Conservation (phyloP, 495 filamentous ascomycete species). For the Diplogelasinospora grovesii region DNA sequence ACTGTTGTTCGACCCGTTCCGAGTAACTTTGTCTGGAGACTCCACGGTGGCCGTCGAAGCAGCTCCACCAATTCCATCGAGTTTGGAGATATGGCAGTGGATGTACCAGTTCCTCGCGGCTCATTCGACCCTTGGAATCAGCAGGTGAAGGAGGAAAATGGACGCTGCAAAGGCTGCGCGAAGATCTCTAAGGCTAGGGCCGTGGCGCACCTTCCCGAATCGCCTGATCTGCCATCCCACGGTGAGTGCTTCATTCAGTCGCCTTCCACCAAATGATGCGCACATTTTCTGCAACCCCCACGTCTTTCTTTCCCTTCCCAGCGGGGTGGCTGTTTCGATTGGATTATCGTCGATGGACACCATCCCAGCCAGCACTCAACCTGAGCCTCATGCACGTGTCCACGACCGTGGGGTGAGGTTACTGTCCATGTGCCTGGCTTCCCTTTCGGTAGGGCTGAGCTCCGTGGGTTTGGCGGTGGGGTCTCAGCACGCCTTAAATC, state of each 20-base stretch:
- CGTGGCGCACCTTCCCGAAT: constrained; percentile 6
- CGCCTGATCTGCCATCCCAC: constrained; percentile 1
- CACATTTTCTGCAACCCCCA: neutral
- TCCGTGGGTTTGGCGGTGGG: neutral
- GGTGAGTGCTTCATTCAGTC: constrained; percentile 14
- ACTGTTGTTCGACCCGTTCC: constrained; percentile 12
- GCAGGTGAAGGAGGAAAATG: constrained; percentile 10
- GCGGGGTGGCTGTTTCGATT: neutral
- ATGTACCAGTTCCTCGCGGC: constrained; percentile 18
- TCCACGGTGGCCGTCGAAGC: constrained; percentile 17
- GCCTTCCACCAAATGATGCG: neutral
- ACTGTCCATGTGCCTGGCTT: constrained; percentile 6
- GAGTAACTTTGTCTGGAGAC: constrained; percentile 25
- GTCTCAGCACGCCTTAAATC: neutral
- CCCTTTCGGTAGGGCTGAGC: constrained; percentile 4
- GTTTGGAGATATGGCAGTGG: constrained; percentile 20
- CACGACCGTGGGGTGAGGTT: constrained; percentile 15
- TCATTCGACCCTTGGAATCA: constrained; percentile 25
- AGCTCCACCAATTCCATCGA: constrained; percentile 7
- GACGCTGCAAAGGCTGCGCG: constrained; percentile 24
- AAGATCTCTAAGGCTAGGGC: constrained; percentile 22
- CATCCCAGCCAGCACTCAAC: neutral
- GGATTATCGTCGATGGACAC: neutral
- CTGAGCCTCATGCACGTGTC: too few relatives aligned
- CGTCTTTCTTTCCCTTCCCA: constrained; percentile 3